Conservation (phyloP, 2,329 filamentous ascomycete species). For the Colletotrichum eleusines region DNA sequence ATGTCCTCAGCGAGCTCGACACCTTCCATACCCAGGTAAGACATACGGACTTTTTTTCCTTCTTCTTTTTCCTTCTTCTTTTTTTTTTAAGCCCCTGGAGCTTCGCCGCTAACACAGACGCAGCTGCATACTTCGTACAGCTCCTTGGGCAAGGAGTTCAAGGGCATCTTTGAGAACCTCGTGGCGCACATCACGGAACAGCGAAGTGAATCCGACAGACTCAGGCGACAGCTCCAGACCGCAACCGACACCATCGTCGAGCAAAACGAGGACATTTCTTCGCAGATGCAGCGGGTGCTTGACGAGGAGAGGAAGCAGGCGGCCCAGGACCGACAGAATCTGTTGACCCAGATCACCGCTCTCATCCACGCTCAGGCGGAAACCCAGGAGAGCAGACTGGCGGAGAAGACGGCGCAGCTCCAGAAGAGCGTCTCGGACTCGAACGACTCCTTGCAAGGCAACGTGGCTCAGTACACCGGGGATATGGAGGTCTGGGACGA, state of each 20-base stretch:
- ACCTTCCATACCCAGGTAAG: slow-evolving; percentile 80
- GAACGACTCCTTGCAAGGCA: slow-evolving; percentile 73
- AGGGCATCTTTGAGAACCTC: slow-evolving; percentile 84
- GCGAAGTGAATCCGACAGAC: slow-evolving; percentile 77
- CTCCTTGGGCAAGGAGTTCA: slow-evolving; percentile 86
- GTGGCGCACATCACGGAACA: slow-evolving; percentile 81
- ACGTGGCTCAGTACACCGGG: slow-evolving; percentile 73
- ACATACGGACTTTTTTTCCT: slow-evolving; percentile 35
- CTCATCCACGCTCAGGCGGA: slow-evolving; percentile 82
- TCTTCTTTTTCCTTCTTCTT: too few relatives aligned
- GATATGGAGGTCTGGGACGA: slow-evolving; percentile 81
- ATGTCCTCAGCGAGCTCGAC: slow-evolving; percentile 86
- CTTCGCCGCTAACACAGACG: not conserved
- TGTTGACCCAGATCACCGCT: slow-evolving; percentile 82
- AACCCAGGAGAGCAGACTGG: slow-evolving; percentile 78
- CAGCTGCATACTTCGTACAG: slow-evolving; percentile 88
- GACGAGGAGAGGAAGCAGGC: slow-evolving; percentile 82
- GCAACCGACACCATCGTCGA: slow-evolving; percentile 77
- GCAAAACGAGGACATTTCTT: slow-evolving; percentile 75
- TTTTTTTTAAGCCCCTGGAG: not conserved
- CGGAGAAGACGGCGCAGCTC: slow-evolving; percentile 71
- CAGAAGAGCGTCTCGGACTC: slow-evolving; percentile 74
- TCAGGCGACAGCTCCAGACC: slow-evolving; percentile 78
- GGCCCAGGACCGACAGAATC: slow-evolving; percentile 76
- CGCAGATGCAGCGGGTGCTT: slow-evolving; percentile 75